These are phyloP conservation scores for Fusarium pseudocircinatum DNA, from an alignment of 2,329 filamentous ascomycete species.

Conservation along the genomic window DNA sequence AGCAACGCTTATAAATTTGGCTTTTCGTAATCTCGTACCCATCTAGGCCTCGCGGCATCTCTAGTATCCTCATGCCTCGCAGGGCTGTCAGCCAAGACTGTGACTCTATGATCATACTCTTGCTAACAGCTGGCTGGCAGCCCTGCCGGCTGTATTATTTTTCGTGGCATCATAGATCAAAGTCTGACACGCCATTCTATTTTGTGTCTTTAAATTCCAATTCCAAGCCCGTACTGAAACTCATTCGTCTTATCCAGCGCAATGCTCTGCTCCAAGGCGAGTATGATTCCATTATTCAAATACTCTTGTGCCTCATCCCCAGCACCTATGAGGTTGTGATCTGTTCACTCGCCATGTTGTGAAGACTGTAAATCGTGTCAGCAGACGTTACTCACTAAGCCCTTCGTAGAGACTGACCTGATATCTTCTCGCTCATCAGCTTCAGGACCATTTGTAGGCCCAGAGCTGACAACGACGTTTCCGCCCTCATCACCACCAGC, in stretches of 20 bases:
- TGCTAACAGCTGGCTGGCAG: constrained; percentile 67
- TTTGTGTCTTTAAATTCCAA: constrained; percentile 69
- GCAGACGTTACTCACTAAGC: not conserved
- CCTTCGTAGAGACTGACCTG: constrained; percentile 3
- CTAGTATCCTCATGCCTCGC: constrained; percentile 67
- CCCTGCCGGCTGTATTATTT: constrained; percentile 69
- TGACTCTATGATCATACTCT: constrained; percentile 65
- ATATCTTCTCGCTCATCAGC: constrained; percentile 27
- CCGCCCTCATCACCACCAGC: constrained; percentile 16
- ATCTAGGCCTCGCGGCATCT: constrained; percentile 68
- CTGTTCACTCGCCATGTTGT: constrained; percentile 21
- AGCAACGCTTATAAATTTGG: constrained; percentile 25
- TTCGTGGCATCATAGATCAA: constrained; percentile 66
- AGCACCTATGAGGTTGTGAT: constrained; percentile 66
- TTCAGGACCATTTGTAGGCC: constrained; percentile 20
- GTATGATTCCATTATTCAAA: constrained; percentile 72
- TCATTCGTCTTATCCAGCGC: constrained; percentile 74
- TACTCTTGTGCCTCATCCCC: constrained; percentile 70
- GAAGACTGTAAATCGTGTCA: constrained; percentile 8
- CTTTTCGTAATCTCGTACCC: constrained; percentile 57
- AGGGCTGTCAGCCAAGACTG: constrained; percentile 71
- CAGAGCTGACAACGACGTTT: constrained; percentile 28
- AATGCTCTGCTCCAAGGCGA: constrained; percentile 74
- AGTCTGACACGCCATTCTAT: constrained; percentile 52
- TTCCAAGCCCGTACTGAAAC: constrained; percentile 73